These are phyloP conservation scores for Globisporangium sylvaticum DNA, from an alignment of 352 stramenopile species.

Conservation along the genomic window DNA sequence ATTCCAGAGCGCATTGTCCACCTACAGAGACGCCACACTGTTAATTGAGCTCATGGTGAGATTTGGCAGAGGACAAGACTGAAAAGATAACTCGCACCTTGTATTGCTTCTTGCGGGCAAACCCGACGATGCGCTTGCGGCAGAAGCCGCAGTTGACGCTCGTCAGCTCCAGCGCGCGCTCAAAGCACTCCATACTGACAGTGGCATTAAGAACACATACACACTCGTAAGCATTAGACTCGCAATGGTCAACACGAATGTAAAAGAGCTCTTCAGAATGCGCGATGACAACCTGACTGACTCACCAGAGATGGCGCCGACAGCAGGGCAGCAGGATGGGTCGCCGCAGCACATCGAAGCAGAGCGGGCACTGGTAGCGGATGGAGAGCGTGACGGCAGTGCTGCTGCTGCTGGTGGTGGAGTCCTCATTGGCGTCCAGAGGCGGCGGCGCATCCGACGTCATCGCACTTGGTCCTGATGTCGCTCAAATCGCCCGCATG, in stretches of 20 bases:
- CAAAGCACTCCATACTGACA: constrained; percentile 61
- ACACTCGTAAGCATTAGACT: not conserved
- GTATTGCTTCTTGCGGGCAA: constrained; percentile 70
- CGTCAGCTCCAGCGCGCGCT: constrained; percentile 67
- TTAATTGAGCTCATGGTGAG: not conserved
- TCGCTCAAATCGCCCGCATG: not conserved
- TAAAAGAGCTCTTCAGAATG: not conserved
- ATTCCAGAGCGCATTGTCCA: constrained; percentile 58
- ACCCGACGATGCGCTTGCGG: constrained; percentile 66
- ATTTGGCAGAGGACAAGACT: not conserved
- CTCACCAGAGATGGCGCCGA: constrained; percentile 62
- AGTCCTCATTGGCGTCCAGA: not conserved
- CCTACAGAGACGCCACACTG: constrained; percentile 3
- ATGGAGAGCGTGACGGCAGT: constrained; percentile 39
- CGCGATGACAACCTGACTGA: not conserved
- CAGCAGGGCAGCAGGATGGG: constrained; percentile 75
- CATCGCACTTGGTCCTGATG: not conserved
- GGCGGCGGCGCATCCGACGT: not conserved
- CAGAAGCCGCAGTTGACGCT: constrained; percentile 81
- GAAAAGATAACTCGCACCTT: constrained; percentile 28
- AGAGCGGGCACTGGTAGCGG: constrained; percentile 76
- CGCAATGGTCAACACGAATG: not conserved
- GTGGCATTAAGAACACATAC: not conserved
- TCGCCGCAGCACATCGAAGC: constrained; percentile 61
- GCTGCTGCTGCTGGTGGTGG: not conserved